Conservation (phyloP, 352 stramenopile genomes). For the Phytopythium ostracodes region DNA sequence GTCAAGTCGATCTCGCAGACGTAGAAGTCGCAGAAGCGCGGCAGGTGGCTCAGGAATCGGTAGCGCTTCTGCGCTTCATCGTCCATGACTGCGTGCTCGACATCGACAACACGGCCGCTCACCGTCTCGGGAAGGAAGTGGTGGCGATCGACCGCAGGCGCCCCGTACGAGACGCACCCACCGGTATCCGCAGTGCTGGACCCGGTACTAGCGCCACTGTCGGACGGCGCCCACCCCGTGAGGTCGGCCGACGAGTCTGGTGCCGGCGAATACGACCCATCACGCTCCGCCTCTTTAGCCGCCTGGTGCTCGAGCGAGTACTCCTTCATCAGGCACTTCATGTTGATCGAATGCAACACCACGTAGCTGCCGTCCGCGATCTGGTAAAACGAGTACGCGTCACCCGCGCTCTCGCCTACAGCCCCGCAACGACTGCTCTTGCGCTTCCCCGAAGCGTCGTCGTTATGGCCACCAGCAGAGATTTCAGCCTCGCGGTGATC, state of each 20-base stretch:
- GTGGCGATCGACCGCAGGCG: conserved; percentile 26
- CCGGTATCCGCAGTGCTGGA: neutral
- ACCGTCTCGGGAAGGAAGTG: conserved; percentile 54
- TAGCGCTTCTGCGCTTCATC: conserved; percentile 81
- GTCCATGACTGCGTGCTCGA: conserved; percentile 88
- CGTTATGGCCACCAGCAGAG: conserved; percentile 9
- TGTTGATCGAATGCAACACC: conserved; percentile 87
- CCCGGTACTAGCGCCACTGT: neutral
- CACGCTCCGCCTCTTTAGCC: neutral
- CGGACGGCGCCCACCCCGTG: conserved; percentile 1
- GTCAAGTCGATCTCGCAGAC: conserved; percentile 83
- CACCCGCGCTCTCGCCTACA: conserved; percentile 8
- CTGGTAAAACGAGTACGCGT: conserved; percentile 86
- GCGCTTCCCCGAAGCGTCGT: conserved; percentile 9
- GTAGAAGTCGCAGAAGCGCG: conserved; percentile 85
- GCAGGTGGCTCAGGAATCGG: conserved; percentile 83
- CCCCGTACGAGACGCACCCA: conserved; percentile 3
- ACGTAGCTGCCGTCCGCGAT: conserved; percentile 82
- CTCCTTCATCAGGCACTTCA: conserved; percentile 86
- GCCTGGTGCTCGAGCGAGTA: conserved; percentile 35
- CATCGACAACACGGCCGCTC: conserved; percentile 63
- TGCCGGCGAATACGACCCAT: neutral
- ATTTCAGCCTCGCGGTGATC: conserved; percentile 15
- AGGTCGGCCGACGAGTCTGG: conserved; percentile 15
- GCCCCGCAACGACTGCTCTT: neutral